A percentile compares a stretch with the other conserved stretches of the same genome.
phyloP scores from a whole-genome alignment of 768 basidiomycete genomes.

The Rhizopogon vesiculosus region DNA sequence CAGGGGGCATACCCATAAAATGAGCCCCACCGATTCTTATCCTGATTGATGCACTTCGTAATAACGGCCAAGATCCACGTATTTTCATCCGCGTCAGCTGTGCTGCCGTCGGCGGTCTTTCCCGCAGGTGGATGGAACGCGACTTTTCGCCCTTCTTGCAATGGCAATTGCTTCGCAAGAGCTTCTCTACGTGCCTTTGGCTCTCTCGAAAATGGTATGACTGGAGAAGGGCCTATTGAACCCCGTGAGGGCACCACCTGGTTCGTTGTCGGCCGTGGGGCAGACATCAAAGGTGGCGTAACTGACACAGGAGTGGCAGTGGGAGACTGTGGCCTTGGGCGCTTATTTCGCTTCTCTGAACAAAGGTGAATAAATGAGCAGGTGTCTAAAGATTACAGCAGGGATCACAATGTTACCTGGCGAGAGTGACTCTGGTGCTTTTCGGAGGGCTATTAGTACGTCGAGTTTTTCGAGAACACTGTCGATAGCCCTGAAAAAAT shows the following conservation, averaged over 20 bases:
- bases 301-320: conserved; percentile 46
- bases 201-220: conserved; percentile 55
- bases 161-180: conserved; percentile 54
- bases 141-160: conserved; percentile 73
- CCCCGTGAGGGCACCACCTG: conserved; percentile 31
- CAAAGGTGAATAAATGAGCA: conserved; percentile 2
- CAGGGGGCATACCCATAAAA: background rate
- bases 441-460: conserved; percentile 68
- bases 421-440: conserved; percentile 56
- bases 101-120: conserved; percentile 46
- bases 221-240: conserved; percentile 53
- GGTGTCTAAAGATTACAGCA: background rate
- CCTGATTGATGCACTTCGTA: conserved; percentile 62
- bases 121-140: conserved; percentile 71
- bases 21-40: conserved; percentile 57
- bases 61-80: conserved; percentile 81
- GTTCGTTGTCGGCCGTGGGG: conserved; percentile 10
- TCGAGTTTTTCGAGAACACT: conserved; percentile 64
- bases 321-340: conserved; percentile 69
- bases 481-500: conserved; percentile 55
- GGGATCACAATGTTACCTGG: conserved; percentile 41
- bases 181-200: conserved; percentile 64
- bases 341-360: conserved; percentile 73
- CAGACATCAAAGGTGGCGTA: conserved; percentile 20
- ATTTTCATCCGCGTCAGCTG: conserved; percentile 43